These are phyloP conservation scores for Blastobotrys elegans DNA, from an alignment of 1,139 yeast genomes.

Conservation along the genomic window DNA sequence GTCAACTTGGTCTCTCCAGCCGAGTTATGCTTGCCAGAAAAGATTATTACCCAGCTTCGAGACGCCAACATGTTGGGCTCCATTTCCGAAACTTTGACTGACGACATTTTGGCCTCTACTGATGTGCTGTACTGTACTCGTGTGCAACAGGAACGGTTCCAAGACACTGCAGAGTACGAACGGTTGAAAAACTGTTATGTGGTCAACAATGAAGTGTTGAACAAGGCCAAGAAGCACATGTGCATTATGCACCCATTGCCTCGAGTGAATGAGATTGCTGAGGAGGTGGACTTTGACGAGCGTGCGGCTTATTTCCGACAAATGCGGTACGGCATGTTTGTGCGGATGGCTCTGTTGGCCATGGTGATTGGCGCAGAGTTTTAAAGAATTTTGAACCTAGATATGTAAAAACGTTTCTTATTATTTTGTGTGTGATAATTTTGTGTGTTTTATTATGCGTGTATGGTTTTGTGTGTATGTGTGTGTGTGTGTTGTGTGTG, in stretches of 20 bases:
- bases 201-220: slow-evolving; percentile 86
- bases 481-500: slow-evolving; percentile 12
- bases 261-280: slow-evolving; percentile 91
- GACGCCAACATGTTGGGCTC: slow-evolving; percentile 62
- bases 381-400: slow-evolving; percentile 12
- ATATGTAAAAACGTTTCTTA: slow-evolving; percentile 4
- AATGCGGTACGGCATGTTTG: slow-evolving; percentile 96
- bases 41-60: slow-evolving; percentile 59
- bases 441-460: slow-evolving; percentile 10
- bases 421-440: slow-evolving; percentile 4
- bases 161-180: slow-evolving; percentile 68
- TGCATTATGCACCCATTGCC: slow-evolving; percentile 99
- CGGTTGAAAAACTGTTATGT: slow-evolving; percentile 87
- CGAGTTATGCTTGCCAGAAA: slow-evolving; percentile 78
- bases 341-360: slow-evolving; percentile 97
- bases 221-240: slow-evolving; percentile 96
- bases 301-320: slow-evolving; percentile 99
- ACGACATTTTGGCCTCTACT: slow-evolving; percentile 78
- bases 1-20: slow-evolving; percentile 88
- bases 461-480: slow-evolving; percentile 10
- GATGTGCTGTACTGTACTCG: slow-evolving; percentile 98
- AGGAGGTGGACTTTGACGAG: slow-evolving; percentile 98
- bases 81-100: slow-evolving; percentile 74
- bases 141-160: slow-evolving; percentile 95
- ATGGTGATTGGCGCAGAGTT: slow-evolving; percentile 80